Percentiles rank a stretch among this genome's conserved stretches.
Evolutionary conservation across 1,284 basidiomycete genomes (phyloP).

Genomic region (Ceratobasidium papillatum): DNA sequence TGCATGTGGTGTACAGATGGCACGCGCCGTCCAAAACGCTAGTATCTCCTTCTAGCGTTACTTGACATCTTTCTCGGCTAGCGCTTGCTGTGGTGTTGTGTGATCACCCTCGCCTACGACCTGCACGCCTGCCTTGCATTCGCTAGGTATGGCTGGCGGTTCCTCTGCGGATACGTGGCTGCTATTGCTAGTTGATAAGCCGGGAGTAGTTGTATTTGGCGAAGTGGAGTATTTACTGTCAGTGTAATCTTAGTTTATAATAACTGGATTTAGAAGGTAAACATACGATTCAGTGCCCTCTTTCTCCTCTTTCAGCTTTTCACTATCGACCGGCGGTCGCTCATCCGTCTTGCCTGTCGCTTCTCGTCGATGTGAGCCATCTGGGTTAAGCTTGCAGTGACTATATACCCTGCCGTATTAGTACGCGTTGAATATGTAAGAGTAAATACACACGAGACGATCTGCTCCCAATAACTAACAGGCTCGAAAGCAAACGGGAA

Average conservation of each 20-base stretch:
- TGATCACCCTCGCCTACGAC: neutral
- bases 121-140: neutral
- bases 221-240: neutral
- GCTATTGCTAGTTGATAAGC: constrained; percentile 5
- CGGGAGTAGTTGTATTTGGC: neutral
- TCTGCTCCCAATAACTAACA: constrained; percentile 78
- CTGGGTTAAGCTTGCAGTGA: constrained; percentile 30
- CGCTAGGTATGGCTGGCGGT: neutral
- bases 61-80: neutral
- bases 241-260: neutral
- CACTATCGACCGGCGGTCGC: too few relatives aligned
- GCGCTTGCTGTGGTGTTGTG: neutral
- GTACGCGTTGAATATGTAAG: neutral
- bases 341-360: neutral
- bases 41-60: neutral
- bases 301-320: too few relatives aligned
- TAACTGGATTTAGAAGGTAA: too few relatives aligned
- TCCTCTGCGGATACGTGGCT: constrained; percentile 13
- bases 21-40: neutral
- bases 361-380: constrained; percentile 24
- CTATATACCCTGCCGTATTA: neutral
- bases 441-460: constrained; percentile 64
- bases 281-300: constrained; percentile 3
- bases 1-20: neutral
- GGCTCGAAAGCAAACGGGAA: constrained; percentile 82